These are phyloP conservation scores for Limonomyces culmigenus DNA, from an alignment of 1,284 basidiomycete genomes.

Conservation along the genomic window DNA sequence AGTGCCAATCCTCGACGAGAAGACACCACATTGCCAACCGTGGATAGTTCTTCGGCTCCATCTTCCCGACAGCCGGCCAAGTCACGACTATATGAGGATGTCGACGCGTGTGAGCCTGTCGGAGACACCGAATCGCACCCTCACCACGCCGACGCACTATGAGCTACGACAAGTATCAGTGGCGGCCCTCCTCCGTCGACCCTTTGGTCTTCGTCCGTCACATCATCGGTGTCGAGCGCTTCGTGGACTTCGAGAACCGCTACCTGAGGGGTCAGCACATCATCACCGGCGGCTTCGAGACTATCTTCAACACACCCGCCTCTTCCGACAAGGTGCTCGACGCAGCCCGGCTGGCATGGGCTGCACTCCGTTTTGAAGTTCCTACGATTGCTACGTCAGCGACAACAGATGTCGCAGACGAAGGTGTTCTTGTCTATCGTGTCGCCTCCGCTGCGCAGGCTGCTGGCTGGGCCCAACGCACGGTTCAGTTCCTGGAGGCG, in stretches of 20 bases:
- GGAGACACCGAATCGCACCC: too few relatives aligned
- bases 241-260: conserved; percentile 4
- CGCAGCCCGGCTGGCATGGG: conserved; percentile 5
- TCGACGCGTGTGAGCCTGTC: too few relatives aligned
- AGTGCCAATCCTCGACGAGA: too few relatives aligned
- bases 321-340: conserved; percentile 2
- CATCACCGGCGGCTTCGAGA: conserved; percentile 5
- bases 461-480: too few relatives aligned
- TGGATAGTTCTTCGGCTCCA: too few relatives aligned
- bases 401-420: too few relatives aligned
- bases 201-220: conserved; percentile 2
- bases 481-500: conserved; percentile 5
- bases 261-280: conserved; percentile 5
- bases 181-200: conserved; percentile 3
- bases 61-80: too few relatives aligned
- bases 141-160: too few relatives aligned
- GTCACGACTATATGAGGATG: too few relatives aligned
- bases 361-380: conserved; percentile 5
- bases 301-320: conserved; percentile 1
- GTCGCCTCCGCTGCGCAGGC: too few relatives aligned
- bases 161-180: conserved; percentile 2
- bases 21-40: too few relatives aligned
- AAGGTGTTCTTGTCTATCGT: too few relatives aligned
- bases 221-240: conserved; percentile 3
- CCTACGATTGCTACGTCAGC: conserved; percentile 6